phyloP scores from a whole-genome alignment of 345 rosid genomes.

The Hypericum androsaemum region DNA sequence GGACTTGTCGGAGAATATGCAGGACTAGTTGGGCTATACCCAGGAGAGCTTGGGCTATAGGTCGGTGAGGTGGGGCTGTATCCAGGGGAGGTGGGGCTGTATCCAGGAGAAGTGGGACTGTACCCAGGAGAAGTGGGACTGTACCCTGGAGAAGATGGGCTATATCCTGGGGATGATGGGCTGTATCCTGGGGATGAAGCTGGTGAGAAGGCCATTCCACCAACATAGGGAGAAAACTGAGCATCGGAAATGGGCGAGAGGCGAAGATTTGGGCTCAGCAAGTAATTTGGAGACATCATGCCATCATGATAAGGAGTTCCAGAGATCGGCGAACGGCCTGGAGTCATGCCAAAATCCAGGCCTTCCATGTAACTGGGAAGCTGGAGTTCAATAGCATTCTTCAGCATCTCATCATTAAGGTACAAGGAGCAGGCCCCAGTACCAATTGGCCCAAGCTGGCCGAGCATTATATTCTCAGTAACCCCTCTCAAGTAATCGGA shows the following conservation, averaged over 20 bases:
- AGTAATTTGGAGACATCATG: conserved; percentile 89
- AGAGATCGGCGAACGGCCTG: conserved; percentile 73
- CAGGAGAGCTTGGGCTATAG: conserved; percentile 83
- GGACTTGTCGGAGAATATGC: conserved; percentile 64
- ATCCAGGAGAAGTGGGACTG: conserved; percentile 76
- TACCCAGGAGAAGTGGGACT: conserved; percentile 76
- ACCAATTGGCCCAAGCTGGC: conserved; percentile 96
- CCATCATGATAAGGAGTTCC: conserved; percentile 96
- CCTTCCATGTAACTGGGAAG: conserved; percentile 96
- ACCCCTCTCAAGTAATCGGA: conserved; percentile 77
- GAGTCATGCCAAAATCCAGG: conserved; percentile 82
- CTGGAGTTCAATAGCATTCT: conserved; percentile 94
- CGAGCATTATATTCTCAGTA: conserved; percentile 93
- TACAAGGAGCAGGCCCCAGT: conserved; percentile 83
- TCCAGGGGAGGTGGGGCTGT: conserved; percentile 77
- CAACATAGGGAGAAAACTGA: conserved; percentile 90
- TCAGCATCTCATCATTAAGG: conserved; percentile 93
- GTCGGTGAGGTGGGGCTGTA: conserved; percentile 85
- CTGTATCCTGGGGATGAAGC: conserved; percentile 77
- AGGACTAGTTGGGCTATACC: conserved; percentile 80
- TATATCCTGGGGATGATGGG: conserved; percentile 72
- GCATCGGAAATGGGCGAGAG: conserved; percentile 77
- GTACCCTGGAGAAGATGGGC: conserved; percentile 55
- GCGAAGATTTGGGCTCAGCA: conserved; percentile 70
- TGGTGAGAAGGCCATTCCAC: conserved; percentile 83